phyloP scores from a whole-genome alignment of 2,329 filamentous ascomycete genomes.

The Dissoconium aciculare region DNA sequence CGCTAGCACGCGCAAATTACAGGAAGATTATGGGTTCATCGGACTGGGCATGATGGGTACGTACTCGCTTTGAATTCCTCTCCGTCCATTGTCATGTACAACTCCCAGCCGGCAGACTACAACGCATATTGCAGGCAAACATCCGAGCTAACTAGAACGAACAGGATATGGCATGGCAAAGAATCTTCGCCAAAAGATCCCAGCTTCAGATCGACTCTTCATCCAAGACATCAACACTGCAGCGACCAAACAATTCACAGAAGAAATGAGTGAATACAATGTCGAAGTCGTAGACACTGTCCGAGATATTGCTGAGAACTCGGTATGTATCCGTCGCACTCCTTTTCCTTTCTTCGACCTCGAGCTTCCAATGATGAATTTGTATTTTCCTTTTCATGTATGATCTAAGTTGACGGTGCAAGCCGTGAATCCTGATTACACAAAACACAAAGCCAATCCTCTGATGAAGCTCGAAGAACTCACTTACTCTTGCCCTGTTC shows the following conservation, averaged over 20 bases:
- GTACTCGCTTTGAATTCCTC: constrained; percentile 14
- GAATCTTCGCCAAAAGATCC: constrained; percentile 53
- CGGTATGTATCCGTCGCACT: constrained; percentile 38
- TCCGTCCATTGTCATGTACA: no score
- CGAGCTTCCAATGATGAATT: constrained; percentile 31
- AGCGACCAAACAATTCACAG: constrained; percentile 41
- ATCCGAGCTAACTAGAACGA: constrained; percentile 6
- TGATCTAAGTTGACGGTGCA: constrained; percentile 61
- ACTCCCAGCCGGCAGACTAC: no score
- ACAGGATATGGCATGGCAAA: constrained; percentile 58
- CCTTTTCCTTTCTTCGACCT: constrained; percentile 2
- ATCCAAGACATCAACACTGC: constrained; percentile 51
- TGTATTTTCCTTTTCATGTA: constrained; percentile 35
- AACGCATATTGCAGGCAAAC: constrained; percentile 8
- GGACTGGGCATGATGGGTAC: constrained; percentile 37
- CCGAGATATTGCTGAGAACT: constrained; percentile 49
- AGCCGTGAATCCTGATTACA: constrained; percentile 47
- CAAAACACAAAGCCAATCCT: constrained; percentile 56
- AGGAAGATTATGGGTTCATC: constrained; percentile 36
- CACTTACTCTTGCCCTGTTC: no score
- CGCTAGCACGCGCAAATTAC: constrained; percentile 27
- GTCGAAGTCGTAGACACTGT: constrained; percentile 44
- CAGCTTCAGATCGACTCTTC: constrained; percentile 45
- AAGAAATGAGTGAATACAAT: constrained; percentile 32
- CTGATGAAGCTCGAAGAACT: constrained; percentile 32